Evolutionary conservation across 176 grass and related monocot species (phyloP).

Genomic region (Areca catechu): DNA sequence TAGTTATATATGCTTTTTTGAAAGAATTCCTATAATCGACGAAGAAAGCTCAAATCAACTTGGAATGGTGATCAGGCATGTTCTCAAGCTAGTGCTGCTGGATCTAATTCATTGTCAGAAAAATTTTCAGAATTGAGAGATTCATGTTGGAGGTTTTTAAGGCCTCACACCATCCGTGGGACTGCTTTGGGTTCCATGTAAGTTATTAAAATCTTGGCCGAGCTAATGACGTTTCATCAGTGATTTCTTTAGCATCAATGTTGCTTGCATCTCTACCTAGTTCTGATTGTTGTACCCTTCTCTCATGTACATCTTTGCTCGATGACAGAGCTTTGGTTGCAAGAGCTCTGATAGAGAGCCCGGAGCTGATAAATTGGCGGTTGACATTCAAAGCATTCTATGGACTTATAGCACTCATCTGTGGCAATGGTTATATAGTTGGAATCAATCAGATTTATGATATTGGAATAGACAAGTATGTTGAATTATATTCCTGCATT

Average conservation of each 20-base stretch:
- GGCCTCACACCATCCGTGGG: slow-evolving; percentile 92
- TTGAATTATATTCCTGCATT: neutral
- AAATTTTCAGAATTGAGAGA: slow-evolving; percentile 53
- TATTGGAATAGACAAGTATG: slow-evolving; percentile 93
- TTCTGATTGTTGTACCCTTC: slow-evolving; percentile 1
- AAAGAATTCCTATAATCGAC: no score
- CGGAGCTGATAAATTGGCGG: slow-evolving; percentile 75
- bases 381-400: slow-evolving; percentile 74
- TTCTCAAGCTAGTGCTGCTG: slow-evolving; percentile 47
- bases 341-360: slow-evolving; percentile 87
- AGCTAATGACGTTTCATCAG: neutral
- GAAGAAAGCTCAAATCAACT: no score
- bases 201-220: slow-evolving; percentile 5
- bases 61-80: slow-evolving; percentile 25
- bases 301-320: slow-evolving; percentile 6
- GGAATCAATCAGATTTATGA: slow-evolving; percentile 99
- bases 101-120: slow-evolving; percentile 33
- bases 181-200: slow-evolving; percentile 91
- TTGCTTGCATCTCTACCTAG: neutral
- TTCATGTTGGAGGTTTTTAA: slow-evolving; percentile 89
- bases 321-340: slow-evolving; percentile 70
- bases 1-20: no score
- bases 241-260: slow-evolving; percentile 11
- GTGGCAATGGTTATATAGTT: slow-evolving; percentile 92
- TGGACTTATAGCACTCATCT: slow-evolving; percentile 58